Base-by-base conservation (phyloP, 768 basidiomycete species). In the Boletus rufocinnamomeus region DNA sequence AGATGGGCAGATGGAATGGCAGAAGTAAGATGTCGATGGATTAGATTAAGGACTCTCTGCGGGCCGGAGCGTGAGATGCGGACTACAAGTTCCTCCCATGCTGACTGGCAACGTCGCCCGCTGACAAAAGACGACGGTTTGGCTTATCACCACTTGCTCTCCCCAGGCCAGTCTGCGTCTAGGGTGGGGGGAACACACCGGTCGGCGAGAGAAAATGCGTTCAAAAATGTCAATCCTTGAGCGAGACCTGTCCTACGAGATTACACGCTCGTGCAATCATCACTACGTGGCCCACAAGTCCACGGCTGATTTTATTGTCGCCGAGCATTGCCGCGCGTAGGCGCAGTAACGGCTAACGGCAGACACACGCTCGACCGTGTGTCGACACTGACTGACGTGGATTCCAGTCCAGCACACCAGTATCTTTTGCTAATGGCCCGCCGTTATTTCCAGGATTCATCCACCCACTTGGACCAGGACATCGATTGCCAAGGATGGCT, bases 401-500 rank as follows among this genome's bases (percentile, higher is more conserved):
- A 32, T 56, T 25, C 53, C 23, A 19, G n/a, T 55, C 28, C 16
- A 43, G 23, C 10, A 27, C 23, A 25, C 3, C 23, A 35, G 11
- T 4, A 17, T n/a, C 11, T 32, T 21, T 10, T 32, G 49, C 19
- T 35, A 34, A 69, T 69, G 67, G 53, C 43, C 25, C 50, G 56
- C 54, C 50, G 61, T 51, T 46, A 54, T 52, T 50, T 64, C 54
- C 59, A 52, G 35, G 48, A 56, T 43, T 41, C 56, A 25, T 35
- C 53, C 38, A 23, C 60, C 53, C 41, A 27, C 41, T 49, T 57
- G 30, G 54, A 51, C 27, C 59, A 70, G 27, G 66, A 64, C 32
- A 67, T 84, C 50, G 61, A 88, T 5, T 79, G 75, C 51, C 80
- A 89, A 65, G 91, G 91, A 75, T 93, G 90, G 90, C 75, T 93